Base-by-base conservation (phyloP, 1,284 basidiomycete species). In the Fereydounia khargensis region DNA sequence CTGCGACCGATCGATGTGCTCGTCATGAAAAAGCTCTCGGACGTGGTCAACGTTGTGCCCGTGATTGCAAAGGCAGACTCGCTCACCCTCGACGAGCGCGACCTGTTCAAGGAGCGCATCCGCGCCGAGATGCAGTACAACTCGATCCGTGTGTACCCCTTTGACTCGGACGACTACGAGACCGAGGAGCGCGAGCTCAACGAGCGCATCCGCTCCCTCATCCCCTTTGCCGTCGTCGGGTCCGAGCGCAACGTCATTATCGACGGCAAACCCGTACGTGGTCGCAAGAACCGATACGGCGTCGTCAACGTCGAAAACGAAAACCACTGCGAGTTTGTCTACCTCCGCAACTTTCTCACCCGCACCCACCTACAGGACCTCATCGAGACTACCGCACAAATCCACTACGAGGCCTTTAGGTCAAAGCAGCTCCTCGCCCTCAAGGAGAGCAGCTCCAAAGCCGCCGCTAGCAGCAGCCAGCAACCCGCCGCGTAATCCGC, bases 381-480 rank as follows among this genome's bases (percentile, higher is more conserved):
- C 69, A 97, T 98, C 77, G 94, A 98, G 82, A 96, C 94, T 44
- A 98, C 94, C 3, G 89, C 92, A 7, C 89, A 94, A 79, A 95
- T 95, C 77, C 95, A 98, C 79, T 98, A 98, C 79, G 95, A 98
- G 82, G 91, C 92, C 7, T 98, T 98, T 88, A 86, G 94, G 64
- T 92, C 89, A 70, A 97, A 96, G 81, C 95, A 98, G 80, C 78
- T 94, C 60, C 81, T 94, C 40, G 91, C 91, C 19, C 82, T 94
- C 70, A 94, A 94, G 82, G 90, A 94, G 58, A 74, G 70, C 39
- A 74, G 70, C 27, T 63, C 63, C 14, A 77, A 74, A 74, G 70
- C 39, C 73, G 70, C 27, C 63, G 62, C 14, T 77, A 74, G 48
- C 74, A 77, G 50, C 72, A 72, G 46, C n/a, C n/a, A n/a, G n/a